Conservation (phyloP, 768 basidiomycete species). For the Cyclocybe aegerita region DNA sequence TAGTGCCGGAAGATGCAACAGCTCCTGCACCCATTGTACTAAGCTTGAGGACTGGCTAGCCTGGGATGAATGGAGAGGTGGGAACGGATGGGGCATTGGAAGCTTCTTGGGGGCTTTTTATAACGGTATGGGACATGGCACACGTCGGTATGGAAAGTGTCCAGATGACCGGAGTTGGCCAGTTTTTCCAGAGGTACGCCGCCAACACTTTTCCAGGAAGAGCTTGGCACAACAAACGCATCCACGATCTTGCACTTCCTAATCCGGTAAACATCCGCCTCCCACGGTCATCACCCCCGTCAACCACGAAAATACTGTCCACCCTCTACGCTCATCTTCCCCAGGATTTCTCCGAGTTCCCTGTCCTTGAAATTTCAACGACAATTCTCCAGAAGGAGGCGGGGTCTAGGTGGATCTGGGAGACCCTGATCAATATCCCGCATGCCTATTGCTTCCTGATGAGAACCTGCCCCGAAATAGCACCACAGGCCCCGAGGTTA, state of each 20-base stretch:
- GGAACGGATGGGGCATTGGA: conserved; percentile 29
- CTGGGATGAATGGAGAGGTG: conserved; percentile 21
- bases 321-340: neutral
- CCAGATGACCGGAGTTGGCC: conserved; percentile 30
- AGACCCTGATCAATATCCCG: conserved; percentile 18
- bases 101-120: conserved; percentile 29
- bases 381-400: conserved; percentile 25
- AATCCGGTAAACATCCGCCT: conserved; percentile 4
- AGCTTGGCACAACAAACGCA: neutral
- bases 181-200: conserved; percentile 47
- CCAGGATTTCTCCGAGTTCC: conserved; percentile 16
- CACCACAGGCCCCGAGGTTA: conserved; percentile 17
- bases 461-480: conserved; percentile 15
- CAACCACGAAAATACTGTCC: neutral
- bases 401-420: conserved; percentile 13
- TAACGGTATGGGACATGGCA: conserved; percentile 18
- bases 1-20: conserved; percentile 30
- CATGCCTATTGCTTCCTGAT: neutral
- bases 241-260: neutral
- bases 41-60: conserved; percentile 16
- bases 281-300: conserved; percentile 6
- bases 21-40: conserved; percentile 57
- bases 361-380: conserved; percentile 24
- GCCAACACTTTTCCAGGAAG: conserved; percentile 1
- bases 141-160: conserved; percentile 19